Percentiles rank a stretch among this genome's conserved stretches.
These are phyloP conservation scores for Eleusine coracana DNA, from an alignment of 176 grass and related monocot species.

Conservation along the genomic window DNA sequence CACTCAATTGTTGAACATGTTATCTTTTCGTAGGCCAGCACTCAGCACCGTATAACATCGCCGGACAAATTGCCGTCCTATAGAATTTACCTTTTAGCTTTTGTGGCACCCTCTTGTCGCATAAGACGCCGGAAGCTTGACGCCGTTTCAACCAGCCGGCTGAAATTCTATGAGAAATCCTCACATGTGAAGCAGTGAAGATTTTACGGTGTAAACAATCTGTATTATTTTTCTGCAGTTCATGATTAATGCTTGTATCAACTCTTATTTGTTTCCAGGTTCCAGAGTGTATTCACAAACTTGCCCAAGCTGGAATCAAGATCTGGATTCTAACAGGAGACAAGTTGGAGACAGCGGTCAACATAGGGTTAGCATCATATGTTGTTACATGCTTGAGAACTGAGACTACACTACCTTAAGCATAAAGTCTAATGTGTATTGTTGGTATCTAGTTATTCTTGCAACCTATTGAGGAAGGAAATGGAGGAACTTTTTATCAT, in stretches of 20 bases:
- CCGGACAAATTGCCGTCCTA: too few species aligned
- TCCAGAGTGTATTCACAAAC: constrained; percentile 93
- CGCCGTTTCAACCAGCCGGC: too few species aligned
- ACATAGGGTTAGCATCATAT: constrained; percentile 76
- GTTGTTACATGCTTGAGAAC: constrained; percentile 23
- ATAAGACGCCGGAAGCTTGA: too few species aligned
- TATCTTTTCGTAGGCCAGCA: too few species aligned
- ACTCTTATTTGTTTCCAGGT: constrained; percentile 59
- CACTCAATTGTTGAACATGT: too few species aligned
- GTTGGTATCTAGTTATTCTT: constrained; percentile 69
- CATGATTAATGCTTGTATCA: constrained; percentile 21
- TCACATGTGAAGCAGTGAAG: not conserved
- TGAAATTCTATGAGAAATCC: not conserved
- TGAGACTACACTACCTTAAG: constrained; percentile 4
- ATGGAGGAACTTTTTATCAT: constrained; percentile 85
- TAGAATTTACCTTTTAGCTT: too few species aligned
- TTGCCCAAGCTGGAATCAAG: constrained; percentile 96
- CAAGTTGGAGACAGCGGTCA: constrained; percentile 95
- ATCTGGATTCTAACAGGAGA: constrained; percentile 96
- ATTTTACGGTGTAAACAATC: not conserved
- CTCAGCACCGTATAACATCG: too few species aligned
- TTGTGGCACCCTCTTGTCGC: too few species aligned
- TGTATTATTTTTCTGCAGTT: not conserved
- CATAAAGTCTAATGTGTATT: constrained; percentile 29
- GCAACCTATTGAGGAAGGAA: constrained; percentile 85